Percentiles rank a stretch among this genome's conserved stretches.
Conservation (phyloP, 2,329 filamentous ascomycete genomes). For the Diaporthe capsici region DNA sequence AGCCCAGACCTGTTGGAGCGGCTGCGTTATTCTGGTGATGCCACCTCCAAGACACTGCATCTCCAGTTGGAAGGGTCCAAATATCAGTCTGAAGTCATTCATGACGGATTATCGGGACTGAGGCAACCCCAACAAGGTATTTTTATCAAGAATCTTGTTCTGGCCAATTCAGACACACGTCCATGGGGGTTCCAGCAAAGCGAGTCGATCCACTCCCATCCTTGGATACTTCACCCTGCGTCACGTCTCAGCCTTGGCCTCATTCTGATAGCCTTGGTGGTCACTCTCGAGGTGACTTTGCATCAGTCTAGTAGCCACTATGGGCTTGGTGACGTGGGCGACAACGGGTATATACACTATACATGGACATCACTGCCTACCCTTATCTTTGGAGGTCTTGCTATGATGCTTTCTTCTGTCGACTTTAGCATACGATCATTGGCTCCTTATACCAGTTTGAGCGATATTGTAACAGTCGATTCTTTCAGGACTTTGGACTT, state of each 20-base stretch:
- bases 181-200: not conserved
- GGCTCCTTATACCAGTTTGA: slow-evolving; percentile 51
- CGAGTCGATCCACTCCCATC: slow-evolving; percentile 48
- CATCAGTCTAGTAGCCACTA: slow-evolving; percentile 48
- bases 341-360: slow-evolving; percentile 50
- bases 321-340: slow-evolving; percentile 50
- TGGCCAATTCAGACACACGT: not conserved
- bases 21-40: not conserved
- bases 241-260: slow-evolving; percentile 48
- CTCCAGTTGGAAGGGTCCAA: not conserved
- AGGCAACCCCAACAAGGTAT: not conserved
- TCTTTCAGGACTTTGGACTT: slow-evolving; percentile 51
- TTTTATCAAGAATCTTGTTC: too few relatives aligned
- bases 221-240: slow-evolving; percentile 48
- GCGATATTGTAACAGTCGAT: slow-evolving; percentile 47
- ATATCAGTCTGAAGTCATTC: not conserved
- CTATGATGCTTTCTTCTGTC: slow-evolving; percentile 49
- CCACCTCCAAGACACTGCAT: not conserved
- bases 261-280: slow-evolving; percentile 50
- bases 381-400: slow-evolving; percentile 29
- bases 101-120: too few relatives aligned
- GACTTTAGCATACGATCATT: slow-evolving; percentile 53
- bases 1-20: not conserved
- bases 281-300: slow-evolving; percentile 53
- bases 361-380: slow-evolving; percentile 54